Percentiles rank a stretch among this genome's conserved stretches.
phyloP scores from a whole-genome alignment of 2,329 filamentous ascomycete genomes.

The Alternaria sp. region DNA sequence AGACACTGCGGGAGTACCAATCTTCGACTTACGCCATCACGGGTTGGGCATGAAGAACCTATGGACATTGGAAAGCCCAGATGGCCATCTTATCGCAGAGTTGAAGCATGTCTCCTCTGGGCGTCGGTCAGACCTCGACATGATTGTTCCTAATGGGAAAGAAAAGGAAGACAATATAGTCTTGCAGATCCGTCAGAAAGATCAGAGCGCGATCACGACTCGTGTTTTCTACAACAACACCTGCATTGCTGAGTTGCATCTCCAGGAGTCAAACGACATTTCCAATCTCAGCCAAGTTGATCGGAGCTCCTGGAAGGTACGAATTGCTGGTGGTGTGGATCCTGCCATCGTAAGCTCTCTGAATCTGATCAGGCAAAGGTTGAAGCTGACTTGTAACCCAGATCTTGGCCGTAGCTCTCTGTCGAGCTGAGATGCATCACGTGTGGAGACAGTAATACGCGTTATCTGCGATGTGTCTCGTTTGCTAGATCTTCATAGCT shows the following conservation, averaged over 20 bases:
- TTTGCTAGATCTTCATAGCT: no score
- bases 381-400: not conserved
- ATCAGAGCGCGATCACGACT: not conserved
- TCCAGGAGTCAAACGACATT: slow-evolving; percentile 10
- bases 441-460: not conserved
- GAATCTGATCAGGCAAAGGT: not conserved
- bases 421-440: slow-evolving; percentile 3
- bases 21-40: slow-evolving; percentile 1
- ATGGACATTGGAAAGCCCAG: slow-evolving; percentile 3
- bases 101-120: slow-evolving; percentile 1
- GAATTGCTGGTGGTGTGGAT: slow-evolving; percentile 1
- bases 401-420: not conserved
- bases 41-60: not conserved
- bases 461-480: no score
- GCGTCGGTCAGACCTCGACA: not conserved
- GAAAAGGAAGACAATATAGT: not conserved
- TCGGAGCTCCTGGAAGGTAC: slow-evolving; percentile 8
- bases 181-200: not conserved
- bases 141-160: not conserved
- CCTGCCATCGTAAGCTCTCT: not conserved
- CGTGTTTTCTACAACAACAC: not conserved
- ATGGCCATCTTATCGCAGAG: not conserved
- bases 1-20: not conserved
- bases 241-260: slow-evolving; percentile 4
- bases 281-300: slow-evolving; percentile 2